Conservation (phyloP, 1,284 basidiomycete species). For the Marasmius tenuissimus region DNA sequence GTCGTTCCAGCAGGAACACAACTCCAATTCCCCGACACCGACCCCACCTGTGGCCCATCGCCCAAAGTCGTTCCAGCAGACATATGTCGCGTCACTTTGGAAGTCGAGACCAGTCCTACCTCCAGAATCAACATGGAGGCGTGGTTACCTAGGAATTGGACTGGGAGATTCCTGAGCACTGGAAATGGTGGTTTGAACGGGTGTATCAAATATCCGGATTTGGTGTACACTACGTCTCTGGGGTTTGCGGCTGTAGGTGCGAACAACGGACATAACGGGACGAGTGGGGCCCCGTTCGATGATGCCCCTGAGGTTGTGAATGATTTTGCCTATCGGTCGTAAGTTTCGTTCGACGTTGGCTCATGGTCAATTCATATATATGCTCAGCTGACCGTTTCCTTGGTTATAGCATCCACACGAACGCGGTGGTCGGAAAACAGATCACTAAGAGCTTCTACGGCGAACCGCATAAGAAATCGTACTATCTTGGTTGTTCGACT, state of each 20-base stretch:
- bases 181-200: background rate
- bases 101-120: conserved; percentile 6
- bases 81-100: conserved; percentile 11
- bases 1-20: conserved; percentile 6
- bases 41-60: conserved; percentile 2
- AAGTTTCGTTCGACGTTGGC: background rate
- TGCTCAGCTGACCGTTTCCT: background rate
- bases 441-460: conserved; percentile 15
- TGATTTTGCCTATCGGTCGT: conserved; percentile 13
- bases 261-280: conserved; percentile 13
- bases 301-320: conserved; percentile 8
- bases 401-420: conserved; percentile 9
- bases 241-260: conserved; percentile 13
- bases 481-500: conserved; percentile 20
- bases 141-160: conserved; percentile 14
- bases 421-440: conserved; percentile 15
- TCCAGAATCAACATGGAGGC: conserved; percentile 13
- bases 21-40: conserved; percentile 6
- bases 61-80: conserved; percentile 7
- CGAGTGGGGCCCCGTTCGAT: conserved; percentile 7
- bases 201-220: conserved; percentile 7
- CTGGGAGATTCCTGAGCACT: conserved; percentile 8
- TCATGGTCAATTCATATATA: background rate
- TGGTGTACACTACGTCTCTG: conserved; percentile 5
- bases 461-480: conserved; percentile 9